phyloP scores from a whole-genome alignment of 2,329 filamentous ascomycete genomes.

The Lasiodiplodia sp. region DNA sequence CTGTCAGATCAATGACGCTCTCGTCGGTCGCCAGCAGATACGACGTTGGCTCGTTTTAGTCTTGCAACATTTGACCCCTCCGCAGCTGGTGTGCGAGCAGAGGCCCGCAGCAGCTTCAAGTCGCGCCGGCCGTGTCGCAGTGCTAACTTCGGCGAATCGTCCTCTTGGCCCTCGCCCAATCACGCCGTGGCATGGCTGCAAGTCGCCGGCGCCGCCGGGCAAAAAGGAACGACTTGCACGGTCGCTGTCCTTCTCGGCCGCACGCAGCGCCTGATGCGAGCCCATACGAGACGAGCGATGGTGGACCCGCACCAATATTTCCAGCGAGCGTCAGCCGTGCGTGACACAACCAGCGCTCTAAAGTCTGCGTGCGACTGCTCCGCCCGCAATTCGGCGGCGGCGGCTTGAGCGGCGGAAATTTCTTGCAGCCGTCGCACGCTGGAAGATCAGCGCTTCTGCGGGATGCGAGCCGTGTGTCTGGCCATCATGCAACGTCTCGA shows the following conservation, averaged over 20 bases:
- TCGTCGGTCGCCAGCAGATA: constrained; percentile 1
- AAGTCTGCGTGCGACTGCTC: constrained; percentile 14
- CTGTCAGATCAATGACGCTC: constrained; percentile 24
- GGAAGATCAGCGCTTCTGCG: constrained; percentile 16
- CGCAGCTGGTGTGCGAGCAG: not conserved
- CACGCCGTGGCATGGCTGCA: constrained; percentile 4
- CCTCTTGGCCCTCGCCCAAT: constrained; percentile 2
- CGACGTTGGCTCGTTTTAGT: not conserved
- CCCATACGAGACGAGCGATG: constrained; percentile 12
- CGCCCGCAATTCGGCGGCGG: not conserved
- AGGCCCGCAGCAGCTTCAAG: not conserved
- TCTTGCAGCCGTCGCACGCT: constrained; percentile 22
- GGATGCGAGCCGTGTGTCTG: constrained; percentile 22
- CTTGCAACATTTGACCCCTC: not conserved
- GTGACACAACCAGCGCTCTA: not conserved
- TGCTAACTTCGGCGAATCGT: not conserved
- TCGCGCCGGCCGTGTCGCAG: not conserved
- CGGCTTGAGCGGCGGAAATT: constrained; percentile 27
- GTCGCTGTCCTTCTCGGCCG: constrained; percentile 15
- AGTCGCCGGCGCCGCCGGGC: not conserved
- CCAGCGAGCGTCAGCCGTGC: not conserved
- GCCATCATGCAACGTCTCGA: constrained; percentile 13
- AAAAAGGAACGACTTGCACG: not conserved
- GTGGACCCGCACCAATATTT: constrained; percentile 12
- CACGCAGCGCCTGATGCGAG: constrained; percentile 3